Evolutionary conservation across 805 yeast genomes (phyloP), one percentile per base, ranked within the genome.

Genomic region (Pichia ethanolica): DNA sequence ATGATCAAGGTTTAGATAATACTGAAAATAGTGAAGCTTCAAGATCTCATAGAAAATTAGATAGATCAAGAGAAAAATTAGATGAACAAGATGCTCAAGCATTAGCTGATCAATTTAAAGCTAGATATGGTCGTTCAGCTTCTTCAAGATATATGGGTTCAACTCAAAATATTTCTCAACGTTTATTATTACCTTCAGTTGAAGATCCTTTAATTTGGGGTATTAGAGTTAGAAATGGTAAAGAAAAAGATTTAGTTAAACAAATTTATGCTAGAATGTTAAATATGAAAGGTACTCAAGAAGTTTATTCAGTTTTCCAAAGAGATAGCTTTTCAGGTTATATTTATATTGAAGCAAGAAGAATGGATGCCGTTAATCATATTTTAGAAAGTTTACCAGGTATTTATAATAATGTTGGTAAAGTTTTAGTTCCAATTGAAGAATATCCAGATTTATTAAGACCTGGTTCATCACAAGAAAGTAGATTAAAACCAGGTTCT

Each of bases 191-290:
- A 67, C 99, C 99, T 11, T 89, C 97, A 34, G 96, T 93, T 51
- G 89, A 90, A 60, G 97, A 93, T 64, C 98, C 99, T 8, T 82
- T 89, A 48, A 88, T 93, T 59, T 93, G 96, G 86, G 98, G 96
- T 62, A 81, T 93, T 42, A 81, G 97, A 67, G 89, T 95, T 71
- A 80, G 95, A 61, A 89, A 87, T 35, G 97, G 98, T 45, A 81
- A 85, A 57, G 99, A 93, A 68, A 91, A 88, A 66, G 96, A 89
- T 47, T 72, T 90, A 55, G 96, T 93, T 27, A 80, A 89, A 56
- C 86, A 86, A 56, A 71, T 93, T 45, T 75, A 85, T 69, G 89
- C 90, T 59, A 89, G 90, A 70, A 87, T 88, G 71, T 70, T 83
- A 53, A 87, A 89, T 46, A 82, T 86, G 59, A 80, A 80, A 52